Evolutionary conservation across 1,284 basidiomycete genomes (phyloP), one percentile per base, ranked within the genome.

Genomic region (Apiotrichum gracile): DNA sequence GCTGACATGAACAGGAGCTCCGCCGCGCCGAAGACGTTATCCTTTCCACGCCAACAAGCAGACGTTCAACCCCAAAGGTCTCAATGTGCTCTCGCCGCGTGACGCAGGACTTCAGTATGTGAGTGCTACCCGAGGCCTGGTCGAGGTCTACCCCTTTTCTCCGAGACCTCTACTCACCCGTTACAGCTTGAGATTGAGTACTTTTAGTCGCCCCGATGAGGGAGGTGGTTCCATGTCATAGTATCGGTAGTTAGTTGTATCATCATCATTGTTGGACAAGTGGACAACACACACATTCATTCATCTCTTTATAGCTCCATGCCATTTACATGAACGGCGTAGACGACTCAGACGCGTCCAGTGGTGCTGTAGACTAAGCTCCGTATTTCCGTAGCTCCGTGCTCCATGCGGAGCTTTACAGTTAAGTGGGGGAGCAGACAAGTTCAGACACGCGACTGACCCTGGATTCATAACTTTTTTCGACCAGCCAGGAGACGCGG

Each of bases 61-160:
- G n/a, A 38, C 70, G 29, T 77, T 78, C 63, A 77, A 80, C 51
- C 69, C 71, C 3, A 67, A 61, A 3, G 79, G 79, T 0, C 60
- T 80, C 26, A 77, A 78, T 38, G 60, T 80, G 10, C 67, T 78
- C 9, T 67, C 72, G n/a, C 79, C 79, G 1, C 55, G 69, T 17
- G 62, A 67, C 45, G 73, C 73, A 5, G 79, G 76, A 6, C 73
- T 77, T 48, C 74, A 80, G 62, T 81, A 76, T 53, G 78, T 78
- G 52, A 68, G 76, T 67, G 3, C 41, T 27, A 5, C 22, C 25
- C 9, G 5, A 5, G 17, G 13, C 9, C 13, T 3, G 10, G 37
- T 17, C 37, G 17, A 16, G 29, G 29, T 31, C 13, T 31, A 37
- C 5, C 34, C 5, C 9, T 37, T 17, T 13, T 41, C 6, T 17